Evolutionary conservation across 176 grass and related monocot species (phyloP), one percentile per base, ranked within the genome.

Genomic region (Triticum turgidum): DNA sequence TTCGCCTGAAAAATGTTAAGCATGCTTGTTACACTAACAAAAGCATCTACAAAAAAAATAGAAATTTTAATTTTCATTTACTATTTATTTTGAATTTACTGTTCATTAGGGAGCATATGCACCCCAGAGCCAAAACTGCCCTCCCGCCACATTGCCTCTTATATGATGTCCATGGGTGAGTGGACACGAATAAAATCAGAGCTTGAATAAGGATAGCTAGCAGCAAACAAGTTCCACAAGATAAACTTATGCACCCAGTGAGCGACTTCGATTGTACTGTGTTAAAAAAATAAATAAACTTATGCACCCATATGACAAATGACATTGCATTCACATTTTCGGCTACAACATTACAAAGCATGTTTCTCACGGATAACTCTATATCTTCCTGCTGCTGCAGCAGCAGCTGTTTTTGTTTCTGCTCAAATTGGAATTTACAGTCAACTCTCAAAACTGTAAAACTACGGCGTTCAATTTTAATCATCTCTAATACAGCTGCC

Each of bases 381-480:
- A 34, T 47, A 3, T n/a, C 22, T n/a, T 35, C 24, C 63, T 18
- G 74, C 34, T 47, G 24, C 37, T 5, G 38, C 47, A n/a, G 24
- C 38, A 11, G 38, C 45, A 21, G 10, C 21, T 61, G 70, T 39
- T 69, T 87, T 21, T 37, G 44, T 87, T 80, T 68, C 38, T 71
- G 62, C 39, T 81, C 49, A 82, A 85, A 77, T 20, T 25, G 4
- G 7, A 80, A 51, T 85, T 78, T 91, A 85, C 78, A 88, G 62
- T 24, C 22, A 82, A 78, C 56, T 64, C 17, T 54, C 39, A 91
- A 85, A 77, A 77, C 34, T 91, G 70, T 11, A 64, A 33, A 25
- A 35, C 59, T 69, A 51, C 86, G 25, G 39, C n/a, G 29, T 47
- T 38, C 37, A 27, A 63, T 78, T 58, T 33, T n/a, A 44, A 71